A percentile compares a stretch with the other conserved stretches of the same genome.
These are phyloP conservation scores for Alternaria gansuensis DNA, from an alignment of 2,329 filamentous ascomycete genomes.

Conservation along the genomic window DNA sequence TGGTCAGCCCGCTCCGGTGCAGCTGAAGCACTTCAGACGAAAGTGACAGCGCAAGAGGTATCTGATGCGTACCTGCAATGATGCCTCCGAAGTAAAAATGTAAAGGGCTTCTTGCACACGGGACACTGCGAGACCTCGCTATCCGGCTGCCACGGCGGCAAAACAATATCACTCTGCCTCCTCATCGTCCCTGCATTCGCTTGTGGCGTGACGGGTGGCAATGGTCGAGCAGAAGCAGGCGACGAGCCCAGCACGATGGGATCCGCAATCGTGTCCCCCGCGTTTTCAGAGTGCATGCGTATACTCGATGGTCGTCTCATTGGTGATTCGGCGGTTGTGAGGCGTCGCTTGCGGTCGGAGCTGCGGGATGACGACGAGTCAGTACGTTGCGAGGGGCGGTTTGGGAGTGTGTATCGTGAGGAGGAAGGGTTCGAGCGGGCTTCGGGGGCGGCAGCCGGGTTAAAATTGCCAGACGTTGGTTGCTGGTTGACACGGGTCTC, in stretches of 20 bases:
- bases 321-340: slow-evolving; percentile 48
- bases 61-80: slow-evolving; percentile 75
- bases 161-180: slow-evolving; percentile 58
- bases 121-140: slow-evolving; percentile 82
- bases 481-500: slow-evolving; percentile 25
- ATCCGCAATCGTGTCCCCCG: slow-evolving; percentile 29
- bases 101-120: slow-evolving; percentile 82
- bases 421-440: slow-evolving; percentile 20
- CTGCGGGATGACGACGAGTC: slow-evolving; percentile 33
- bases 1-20: not conserved
- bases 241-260: slow-evolving; percentile 37
- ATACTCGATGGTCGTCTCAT: slow-evolving; percentile 42
- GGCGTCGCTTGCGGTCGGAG: slow-evolving; percentile 49
- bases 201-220: slow-evolving; percentile 24
- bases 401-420: slow-evolving; percentile 32
- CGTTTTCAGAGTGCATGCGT: slow-evolving; percentile 31
- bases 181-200: slow-evolving; percentile 23
- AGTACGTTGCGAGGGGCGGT: slow-evolving; percentile 30
- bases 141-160: slow-evolving; percentile 90
- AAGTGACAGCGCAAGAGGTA: not conserved
- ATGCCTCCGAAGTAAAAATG: slow-evolving; percentile 87
- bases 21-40: not conserved
- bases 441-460: slow-evolving; percentile 18
- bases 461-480: slow-evolving; percentile 13
- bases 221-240: slow-evolving; percentile 23